Evolutionary conservation across 805 yeast species (phyloP).

Genomic region (Candida adriatica): DNA sequence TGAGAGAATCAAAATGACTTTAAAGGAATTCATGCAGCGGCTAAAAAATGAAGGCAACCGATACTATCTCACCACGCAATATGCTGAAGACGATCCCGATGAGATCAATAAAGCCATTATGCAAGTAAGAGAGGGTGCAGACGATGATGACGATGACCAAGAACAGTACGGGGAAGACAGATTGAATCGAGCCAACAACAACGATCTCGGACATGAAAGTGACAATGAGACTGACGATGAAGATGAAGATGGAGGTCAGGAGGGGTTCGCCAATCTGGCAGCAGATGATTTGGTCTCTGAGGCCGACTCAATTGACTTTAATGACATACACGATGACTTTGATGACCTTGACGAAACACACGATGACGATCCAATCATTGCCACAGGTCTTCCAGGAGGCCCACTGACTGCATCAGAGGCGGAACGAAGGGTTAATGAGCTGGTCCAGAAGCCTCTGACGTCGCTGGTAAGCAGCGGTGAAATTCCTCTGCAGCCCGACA

Average conservation of each 20-base stretch:
- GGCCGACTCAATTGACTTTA: slow-evolving; percentile 35
- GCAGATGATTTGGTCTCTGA: slow-evolving; percentile 26
- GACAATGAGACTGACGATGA: slow-evolving; percentile 8
- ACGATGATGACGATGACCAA: background rate
- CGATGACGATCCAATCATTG: slow-evolving; percentile 11
- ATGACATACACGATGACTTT: slow-evolving; percentile 43
- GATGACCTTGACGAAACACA: slow-evolving; percentile 27
- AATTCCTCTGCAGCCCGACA: slow-evolving; percentile 35
- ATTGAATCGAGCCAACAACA: background rate
- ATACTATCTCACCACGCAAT: slow-evolving; percentile 66
- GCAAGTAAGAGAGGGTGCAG: slow-evolving; percentile 14
- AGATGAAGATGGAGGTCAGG: slow-evolving; percentile 14
- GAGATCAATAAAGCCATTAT: slow-evolving; percentile 18
- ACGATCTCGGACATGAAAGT: slow-evolving; percentile 1
- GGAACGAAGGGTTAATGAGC: slow-evolving; percentile 37
- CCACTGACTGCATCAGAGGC: slow-evolving; percentile 30
- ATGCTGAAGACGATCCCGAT: slow-evolving; percentile 39
- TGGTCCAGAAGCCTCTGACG: slow-evolving; percentile 59
- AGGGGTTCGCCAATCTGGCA: slow-evolving; percentile 9
- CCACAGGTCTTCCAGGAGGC: slow-evolving; percentile 16
- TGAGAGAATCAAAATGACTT: slow-evolving; percentile 41
- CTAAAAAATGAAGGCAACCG: slow-evolving; percentile 39
- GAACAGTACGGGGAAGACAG: background rate
- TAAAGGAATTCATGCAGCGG: slow-evolving; percentile 40
- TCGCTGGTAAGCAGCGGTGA: slow-evolving; percentile 25